A percentile compares a stretch with the other conserved stretches of the same genome.
phyloP scores from a whole-genome alignment of 345 rosid species.

The Bretschneidera sinensis region DNA sequence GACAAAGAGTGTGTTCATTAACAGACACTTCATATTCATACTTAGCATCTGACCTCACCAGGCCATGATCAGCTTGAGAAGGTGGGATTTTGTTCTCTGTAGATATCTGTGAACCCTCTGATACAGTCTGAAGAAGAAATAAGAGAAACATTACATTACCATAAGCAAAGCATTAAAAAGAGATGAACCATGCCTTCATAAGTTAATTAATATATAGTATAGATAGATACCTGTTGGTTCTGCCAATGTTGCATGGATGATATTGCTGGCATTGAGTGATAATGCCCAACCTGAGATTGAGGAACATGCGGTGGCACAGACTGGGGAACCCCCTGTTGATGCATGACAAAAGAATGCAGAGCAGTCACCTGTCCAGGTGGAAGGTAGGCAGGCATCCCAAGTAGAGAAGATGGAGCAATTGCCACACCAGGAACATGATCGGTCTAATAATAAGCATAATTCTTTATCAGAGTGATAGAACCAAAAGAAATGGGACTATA shows the following conservation, averaged over 20 bases:
- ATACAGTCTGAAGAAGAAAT: constrained; percentile 37
- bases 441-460: constrained; percentile 23
- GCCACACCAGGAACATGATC: constrained; percentile 49
- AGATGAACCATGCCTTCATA: no score
- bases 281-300: constrained; percentile 57
- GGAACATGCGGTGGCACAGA: constrained; percentile 56
- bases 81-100: constrained; percentile 43
- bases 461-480: no score
- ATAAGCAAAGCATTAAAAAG: neutral
- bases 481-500: no score
- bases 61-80: constrained; percentile 50
- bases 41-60: constrained; percentile 44
- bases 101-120: constrained; percentile 46
- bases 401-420: constrained; percentile 49
- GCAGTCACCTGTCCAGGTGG: constrained; percentile 77
- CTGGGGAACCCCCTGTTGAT: constrained; percentile 72
- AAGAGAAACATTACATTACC: neutral
- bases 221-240: constrained; percentile 72
- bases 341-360: constrained; percentile 71
- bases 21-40: constrained; percentile 48
- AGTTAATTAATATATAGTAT: no score
- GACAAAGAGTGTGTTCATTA: constrained; percentile 49
- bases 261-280: constrained; percentile 40
- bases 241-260: constrained; percentile 61
- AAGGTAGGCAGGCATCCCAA: constrained; percentile 60